These are phyloP conservation scores for Erythrophleum ivorense DNA, from an alignment of 331 rosid genomes.

Conservation along the genomic window DNA sequence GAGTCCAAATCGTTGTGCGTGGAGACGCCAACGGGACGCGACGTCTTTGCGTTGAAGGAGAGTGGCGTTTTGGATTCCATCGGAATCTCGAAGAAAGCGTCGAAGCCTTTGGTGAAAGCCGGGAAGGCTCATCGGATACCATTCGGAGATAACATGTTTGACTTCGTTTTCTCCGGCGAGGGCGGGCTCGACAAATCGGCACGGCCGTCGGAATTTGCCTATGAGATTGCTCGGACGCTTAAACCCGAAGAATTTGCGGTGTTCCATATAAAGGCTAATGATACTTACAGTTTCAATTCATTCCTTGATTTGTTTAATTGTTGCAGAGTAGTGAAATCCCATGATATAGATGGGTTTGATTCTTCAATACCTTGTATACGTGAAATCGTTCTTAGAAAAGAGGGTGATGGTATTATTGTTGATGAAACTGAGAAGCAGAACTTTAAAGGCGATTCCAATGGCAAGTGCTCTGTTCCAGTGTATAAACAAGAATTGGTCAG, in stretches of 20 bases:
- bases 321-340: constrained; percentile 66
- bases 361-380: constrained; percentile 67
- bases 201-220: constrained; percentile 52
- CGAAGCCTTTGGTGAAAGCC: constrained; percentile 62
- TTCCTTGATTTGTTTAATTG: constrained; percentile 77
- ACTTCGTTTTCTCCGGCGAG: constrained; percentile 70
- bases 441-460: constrained; percentile 35
- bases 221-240: constrained; percentile 72
- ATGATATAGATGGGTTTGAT: constrained; percentile 62
- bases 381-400: constrained; percentile 67
- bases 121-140: constrained; percentile 65
- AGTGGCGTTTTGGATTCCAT: constrained; percentile 63
- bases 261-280: constrained; percentile 80
- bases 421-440: constrained; percentile 7
- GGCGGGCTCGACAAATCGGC: constrained; percentile 61
- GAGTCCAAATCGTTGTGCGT: constrained; percentile 67
- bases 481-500: constrained; percentile 62
- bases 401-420: constrained; percentile 2
- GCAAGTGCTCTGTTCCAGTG: constrained; percentile 66
- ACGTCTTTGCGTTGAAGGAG: constrained; percentile 71
- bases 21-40: constrained; percentile 72
- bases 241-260: constrained; percentile 85
- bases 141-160: constrained; percentile 58
- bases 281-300: constrained; percentile 84
- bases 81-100: constrained; percentile 79